These are phyloP conservation scores for Cephaloascus albidus DNA, from an alignment of 805 yeast species.

Conservation along the genomic window DNA sequence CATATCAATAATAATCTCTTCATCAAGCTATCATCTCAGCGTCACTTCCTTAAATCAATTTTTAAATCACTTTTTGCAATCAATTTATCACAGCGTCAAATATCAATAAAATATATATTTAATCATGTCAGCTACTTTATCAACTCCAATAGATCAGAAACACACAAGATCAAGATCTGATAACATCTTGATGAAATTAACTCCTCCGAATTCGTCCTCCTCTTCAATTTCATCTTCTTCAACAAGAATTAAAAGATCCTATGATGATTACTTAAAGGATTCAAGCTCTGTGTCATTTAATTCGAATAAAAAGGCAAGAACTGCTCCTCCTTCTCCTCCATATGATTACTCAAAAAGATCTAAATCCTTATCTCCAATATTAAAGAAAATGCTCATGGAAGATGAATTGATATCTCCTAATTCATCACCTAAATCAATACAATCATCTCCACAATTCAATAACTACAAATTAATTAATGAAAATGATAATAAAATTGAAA, in stretches of 20 bases:
- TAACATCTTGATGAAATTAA: no score
- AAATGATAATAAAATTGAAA: no score
- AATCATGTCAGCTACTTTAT: no score
- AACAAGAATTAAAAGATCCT: background rate
- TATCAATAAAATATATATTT: no score
- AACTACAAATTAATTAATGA: conserved; percentile 6
- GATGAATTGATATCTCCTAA: conserved; percentile 5
- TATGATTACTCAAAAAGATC: conserved; percentile 10
- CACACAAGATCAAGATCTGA: background rate
- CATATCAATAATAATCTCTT: no score
- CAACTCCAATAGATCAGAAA: background rate
- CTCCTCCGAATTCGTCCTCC: background rate
- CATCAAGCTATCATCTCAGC: no score
- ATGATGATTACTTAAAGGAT: background rate
- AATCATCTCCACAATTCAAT: conserved; percentile 3
- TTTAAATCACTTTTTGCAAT: no score
- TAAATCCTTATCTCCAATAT: conserved; percentile 18
- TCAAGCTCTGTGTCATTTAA: background rate
- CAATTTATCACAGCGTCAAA: no score
- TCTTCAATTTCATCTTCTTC: no score
- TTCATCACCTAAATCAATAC: conserved; percentile 7
- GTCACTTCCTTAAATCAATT: no score
- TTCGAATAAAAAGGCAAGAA: conserved; percentile 25
- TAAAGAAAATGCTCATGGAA: conserved; percentile 2
- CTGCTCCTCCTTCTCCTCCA: conserved; percentile 38